Percentiles rank a stretch among this genome's conserved stretches.
These are phyloP conservation scores for Prunus mira DNA, from an alignment of 306 rosid species.

Conservation along the genomic window DNA sequence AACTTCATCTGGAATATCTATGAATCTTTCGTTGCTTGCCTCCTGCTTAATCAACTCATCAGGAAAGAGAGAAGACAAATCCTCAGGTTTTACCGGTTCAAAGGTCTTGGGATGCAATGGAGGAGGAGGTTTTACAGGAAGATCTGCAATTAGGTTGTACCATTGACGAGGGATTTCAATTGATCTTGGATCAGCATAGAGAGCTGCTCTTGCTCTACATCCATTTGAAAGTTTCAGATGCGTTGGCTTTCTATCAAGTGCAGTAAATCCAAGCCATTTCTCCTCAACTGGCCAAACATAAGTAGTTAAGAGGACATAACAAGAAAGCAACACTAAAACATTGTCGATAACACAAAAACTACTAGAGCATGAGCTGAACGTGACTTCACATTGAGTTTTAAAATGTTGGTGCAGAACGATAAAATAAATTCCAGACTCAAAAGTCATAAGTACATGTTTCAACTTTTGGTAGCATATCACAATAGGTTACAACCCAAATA, in stretches of 20 bases:
- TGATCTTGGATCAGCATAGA: conserved; percentile 30
- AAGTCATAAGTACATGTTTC: no score
- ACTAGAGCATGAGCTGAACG: not conserved
- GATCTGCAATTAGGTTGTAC: conserved; percentile 91
- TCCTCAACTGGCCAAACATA: conserved; percentile 41
- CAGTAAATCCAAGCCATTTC: conserved; percentile 44
- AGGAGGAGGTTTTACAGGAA: conserved; percentile 86
- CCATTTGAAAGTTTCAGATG: conserved; percentile 45
- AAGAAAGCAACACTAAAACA: conserved; percentile 6
- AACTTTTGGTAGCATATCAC: no score
- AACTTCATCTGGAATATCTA: conserved; percentile 84
- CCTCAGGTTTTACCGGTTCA: conserved; percentile 77
- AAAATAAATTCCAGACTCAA: no score
- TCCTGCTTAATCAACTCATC: conserved; percentile 83
- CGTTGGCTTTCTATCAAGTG: conserved; percentile 42
- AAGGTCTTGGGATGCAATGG: conserved; percentile 72
- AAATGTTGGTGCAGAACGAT: not conserved
- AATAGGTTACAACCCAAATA: not conserved
- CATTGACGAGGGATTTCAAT: conserved; percentile 67
- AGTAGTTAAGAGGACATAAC: conserved; percentile 3
- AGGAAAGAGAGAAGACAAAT: conserved; percentile 72
- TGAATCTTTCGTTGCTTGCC: conserved; percentile 54
- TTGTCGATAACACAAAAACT: not conserved
- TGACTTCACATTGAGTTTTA: not conserved
- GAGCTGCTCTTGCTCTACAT: conserved; percentile 56